Percentiles rank a stretch among this genome's conserved stretches.
These are phyloP conservation scores for Fusarium tjaetaba DNA, from an alignment of 2,329 filamentous ascomycete genomes.

Conservation along the genomic window DNA sequence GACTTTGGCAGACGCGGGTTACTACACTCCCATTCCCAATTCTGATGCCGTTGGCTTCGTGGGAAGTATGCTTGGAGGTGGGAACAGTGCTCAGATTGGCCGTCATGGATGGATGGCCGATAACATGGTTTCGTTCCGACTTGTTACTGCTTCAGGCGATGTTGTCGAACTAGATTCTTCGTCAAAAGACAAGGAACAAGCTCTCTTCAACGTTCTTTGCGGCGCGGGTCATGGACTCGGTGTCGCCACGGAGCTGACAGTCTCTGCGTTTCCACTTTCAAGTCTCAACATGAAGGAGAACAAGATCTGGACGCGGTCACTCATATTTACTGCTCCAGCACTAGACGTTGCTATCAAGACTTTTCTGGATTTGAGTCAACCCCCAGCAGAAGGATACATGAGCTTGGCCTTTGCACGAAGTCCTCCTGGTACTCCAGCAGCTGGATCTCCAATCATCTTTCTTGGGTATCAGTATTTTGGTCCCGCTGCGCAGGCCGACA, in stretches of 20 bases:
- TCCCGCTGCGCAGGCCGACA: slow-evolving; percentile 37
- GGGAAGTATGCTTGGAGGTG: slow-evolving; percentile 43
- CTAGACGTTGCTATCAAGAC: slow-evolving; percentile 34
- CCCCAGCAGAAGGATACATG: slow-evolving; percentile 23
- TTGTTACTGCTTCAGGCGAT: slow-evolving; percentile 39
- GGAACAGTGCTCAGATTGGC: slow-evolving; percentile 42
- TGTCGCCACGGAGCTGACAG: slow-evolving; percentile 45
- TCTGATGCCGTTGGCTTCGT: slow-evolving; percentile 44
- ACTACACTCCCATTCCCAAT: slow-evolving; percentile 46
- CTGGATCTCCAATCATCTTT: slow-evolving; percentile 45
- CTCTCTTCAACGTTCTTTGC: slow-evolving; percentile 46
- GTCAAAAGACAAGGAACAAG: slow-evolving; percentile 32
- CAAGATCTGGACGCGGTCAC: slow-evolving; percentile 47
- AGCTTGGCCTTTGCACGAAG: slow-evolving; percentile 43
- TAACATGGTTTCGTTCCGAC: slow-evolving; percentile 41
- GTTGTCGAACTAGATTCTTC: slow-evolving; percentile 25
- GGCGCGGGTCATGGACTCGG: slow-evolving; percentile 50
- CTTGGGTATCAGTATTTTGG: slow-evolving; percentile 41
- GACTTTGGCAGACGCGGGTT: slow-evolving; percentile 37
- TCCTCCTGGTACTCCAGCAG: slow-evolving; percentile 44
- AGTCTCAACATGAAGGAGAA: slow-evolving; percentile 41
- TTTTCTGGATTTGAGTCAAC: slow-evolving; percentile 36
- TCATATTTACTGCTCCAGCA: slow-evolving; percentile 43
- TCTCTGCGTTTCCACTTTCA: slow-evolving; percentile 38
- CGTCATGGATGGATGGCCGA: slow-evolving; percentile 49